Percentiles rank a stretch among this genome's conserved stretches.
Evolutionary conservation across 2,329 filamentous ascomycete genomes (phyloP).

Genomic region (Cercospora beticola): DNA sequence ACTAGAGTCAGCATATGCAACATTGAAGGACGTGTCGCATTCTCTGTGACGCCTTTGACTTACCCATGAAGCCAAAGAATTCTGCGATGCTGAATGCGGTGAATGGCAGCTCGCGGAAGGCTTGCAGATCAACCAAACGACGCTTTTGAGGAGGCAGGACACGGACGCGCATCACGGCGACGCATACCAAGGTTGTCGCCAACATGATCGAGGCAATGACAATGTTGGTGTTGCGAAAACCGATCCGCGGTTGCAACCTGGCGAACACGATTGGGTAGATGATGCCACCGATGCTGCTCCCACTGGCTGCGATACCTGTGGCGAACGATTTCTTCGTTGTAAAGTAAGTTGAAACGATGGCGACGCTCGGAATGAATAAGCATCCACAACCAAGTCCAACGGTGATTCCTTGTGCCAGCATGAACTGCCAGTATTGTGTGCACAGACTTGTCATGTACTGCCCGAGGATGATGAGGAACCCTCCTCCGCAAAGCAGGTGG

Average conservation of each 20-base stretch:
- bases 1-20: background rate
- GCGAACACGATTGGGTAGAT: constrained; percentile 53
- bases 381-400: constrained; percentile 12
- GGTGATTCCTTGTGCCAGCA: constrained; percentile 17
- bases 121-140: constrained; percentile 22
- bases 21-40: too few relatives aligned
- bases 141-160: constrained; percentile 4
- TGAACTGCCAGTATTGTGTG: constrained; percentile 9
- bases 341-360: constrained; percentile 33
- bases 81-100: constrained; percentile 36
- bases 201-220: constrained; percentile 41
- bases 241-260: constrained; percentile 46
- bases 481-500: constrained; percentile 4
- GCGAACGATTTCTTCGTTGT: constrained; percentile 40
- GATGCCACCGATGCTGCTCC: constrained; percentile 57
- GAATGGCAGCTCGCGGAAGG: constrained; percentile 42
- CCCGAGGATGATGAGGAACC: constrained; percentile 13
- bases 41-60: constrained; percentile 9
- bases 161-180: background rate
- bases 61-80: constrained; percentile 45
- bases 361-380: constrained; percentile 13
- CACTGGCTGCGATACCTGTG: constrained; percentile 58
- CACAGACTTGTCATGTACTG: constrained; percentile 18
- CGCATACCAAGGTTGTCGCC: background rate
- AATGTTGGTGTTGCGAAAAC: constrained; percentile 44